phyloP scores from a whole-genome alignment of 2,329 filamentous ascomycete species.

The Claviceps digitariae region DNA sequence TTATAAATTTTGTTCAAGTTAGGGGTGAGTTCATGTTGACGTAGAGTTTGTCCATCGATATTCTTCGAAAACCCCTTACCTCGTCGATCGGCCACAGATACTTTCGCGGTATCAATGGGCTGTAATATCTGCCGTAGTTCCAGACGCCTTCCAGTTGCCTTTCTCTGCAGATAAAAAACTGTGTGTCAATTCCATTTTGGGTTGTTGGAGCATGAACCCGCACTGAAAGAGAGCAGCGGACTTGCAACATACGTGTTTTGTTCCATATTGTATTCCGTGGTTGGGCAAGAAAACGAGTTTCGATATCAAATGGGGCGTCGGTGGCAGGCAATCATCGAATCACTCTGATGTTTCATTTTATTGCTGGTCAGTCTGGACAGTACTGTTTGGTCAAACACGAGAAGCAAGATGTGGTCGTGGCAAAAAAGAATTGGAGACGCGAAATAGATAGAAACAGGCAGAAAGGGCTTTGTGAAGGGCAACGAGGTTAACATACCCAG shows the following conservation, averaged over 20 bases:
- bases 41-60: neutral
- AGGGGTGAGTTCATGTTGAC: neutral
- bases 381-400: too few species aligned
- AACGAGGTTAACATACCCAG: too few species aligned
- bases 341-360: neutral
- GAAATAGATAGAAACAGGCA: too few species aligned
- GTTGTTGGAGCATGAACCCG: neutral
- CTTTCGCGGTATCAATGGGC: constrained; percentile 51
- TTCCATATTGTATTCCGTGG: neutral
- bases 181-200: neutral
- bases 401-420: too few species aligned
- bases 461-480: too few species aligned
- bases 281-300: neutral
- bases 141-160: constrained; percentile 14
- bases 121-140: constrained; percentile 59
- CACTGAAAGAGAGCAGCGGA: too few species aligned
- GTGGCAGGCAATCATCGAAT: neutral
- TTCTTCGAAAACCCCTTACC: constrained; percentile 27
- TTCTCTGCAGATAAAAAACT: neutral
- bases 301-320: neutral
- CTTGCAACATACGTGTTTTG: neutral
- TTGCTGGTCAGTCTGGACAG: neutral
- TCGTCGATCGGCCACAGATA: constrained; percentile 71
- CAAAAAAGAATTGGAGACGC: too few species aligned
- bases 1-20: constrained; percentile 17